Evolutionary conservation across 2,329 filamentous ascomycete species (phyloP).

Genomic region (Nakataea oryzae): DNA sequence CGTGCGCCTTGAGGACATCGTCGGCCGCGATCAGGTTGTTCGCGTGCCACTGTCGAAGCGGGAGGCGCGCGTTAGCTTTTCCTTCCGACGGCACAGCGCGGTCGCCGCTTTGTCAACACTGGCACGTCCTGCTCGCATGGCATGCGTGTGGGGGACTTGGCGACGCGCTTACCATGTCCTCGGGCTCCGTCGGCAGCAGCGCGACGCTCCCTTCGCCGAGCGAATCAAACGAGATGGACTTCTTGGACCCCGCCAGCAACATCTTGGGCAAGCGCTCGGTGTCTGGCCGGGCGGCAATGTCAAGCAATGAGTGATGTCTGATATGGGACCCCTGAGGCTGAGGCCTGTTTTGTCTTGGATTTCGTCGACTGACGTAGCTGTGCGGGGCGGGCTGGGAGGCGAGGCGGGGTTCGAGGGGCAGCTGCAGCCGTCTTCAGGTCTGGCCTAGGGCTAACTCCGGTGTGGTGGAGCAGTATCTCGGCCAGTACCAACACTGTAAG

Average conservation of each 20-base stretch:
- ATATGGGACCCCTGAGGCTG: background rate
- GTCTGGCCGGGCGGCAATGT: too few species aligned
- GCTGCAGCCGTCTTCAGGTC: background rate
- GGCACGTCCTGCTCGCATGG: background rate
- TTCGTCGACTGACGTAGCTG: background rate
- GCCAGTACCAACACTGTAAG: too few species aligned
- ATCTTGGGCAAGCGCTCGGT: too few species aligned
- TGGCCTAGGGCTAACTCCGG: background rate
- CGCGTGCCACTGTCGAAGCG: slow-evolving; percentile 36
- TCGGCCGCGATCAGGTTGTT: slow-evolving; percentile 47
- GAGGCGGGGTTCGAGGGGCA: background rate
- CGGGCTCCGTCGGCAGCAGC: slow-evolving; percentile 29
- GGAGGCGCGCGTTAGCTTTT: background rate
- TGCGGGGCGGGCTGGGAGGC: background rate
- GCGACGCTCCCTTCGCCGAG: slow-evolving; percentile 25
- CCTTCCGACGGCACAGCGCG: background rate
- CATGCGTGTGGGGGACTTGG: too few species aligned
- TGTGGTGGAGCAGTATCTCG: too few species aligned
- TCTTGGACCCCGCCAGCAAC: slow-evolving; percentile 27
- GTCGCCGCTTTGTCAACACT: background rate
- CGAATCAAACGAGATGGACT: slow-evolving; percentile 22
- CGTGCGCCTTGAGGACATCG: slow-evolving; percentile 43
- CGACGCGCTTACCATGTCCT: slow-evolving; percentile 29
- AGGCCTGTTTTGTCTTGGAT: background rate
- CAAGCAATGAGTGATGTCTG: too few species aligned